Percentiles rank a stretch among this genome's conserved stretches.
These are phyloP conservation scores for Mortierella polycephala DNA, from an alignment of 371 early-diverging fungal genomes.

Conservation along the genomic window DNA sequence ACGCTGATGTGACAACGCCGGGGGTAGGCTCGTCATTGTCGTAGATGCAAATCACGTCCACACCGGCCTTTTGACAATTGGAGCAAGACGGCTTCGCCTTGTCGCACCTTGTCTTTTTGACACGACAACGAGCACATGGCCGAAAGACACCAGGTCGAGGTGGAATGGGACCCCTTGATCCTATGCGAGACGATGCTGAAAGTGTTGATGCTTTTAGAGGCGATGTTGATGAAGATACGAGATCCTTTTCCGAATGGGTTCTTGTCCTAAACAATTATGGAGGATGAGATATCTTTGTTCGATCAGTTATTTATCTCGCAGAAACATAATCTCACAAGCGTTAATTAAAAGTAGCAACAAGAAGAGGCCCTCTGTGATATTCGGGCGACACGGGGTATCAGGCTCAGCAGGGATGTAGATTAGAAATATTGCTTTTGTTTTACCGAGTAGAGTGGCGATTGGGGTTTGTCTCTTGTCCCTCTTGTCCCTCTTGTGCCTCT, in stretches of 20 bases:
- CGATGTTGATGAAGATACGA: background rate
- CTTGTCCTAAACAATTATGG: too few species aligned
- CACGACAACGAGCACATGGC: conserved; percentile 40
- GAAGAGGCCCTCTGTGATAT: too few species aligned
- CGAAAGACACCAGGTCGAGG: conserved; percentile 34
- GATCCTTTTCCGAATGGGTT: background rate
- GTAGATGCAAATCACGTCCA: conserved; percentile 25
- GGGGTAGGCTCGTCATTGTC: conserved; percentile 35
- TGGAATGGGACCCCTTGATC: conserved; percentile 9
- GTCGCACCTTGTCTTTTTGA: conserved; percentile 46
- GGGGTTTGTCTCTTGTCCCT: too few species aligned
- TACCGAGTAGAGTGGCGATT: too few species aligned
- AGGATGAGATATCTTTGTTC: too few species aligned
- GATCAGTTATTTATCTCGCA: too few species aligned
- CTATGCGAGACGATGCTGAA: background rate
- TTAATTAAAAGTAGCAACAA: too few species aligned
- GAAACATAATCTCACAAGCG: too few species aligned
- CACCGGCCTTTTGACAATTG: conserved; percentile 31
- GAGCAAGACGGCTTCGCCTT: conserved; percentile 30
- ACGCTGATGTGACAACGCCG: conserved; percentile 2
- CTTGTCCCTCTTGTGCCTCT: too few species aligned
- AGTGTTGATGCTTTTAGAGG: background rate
- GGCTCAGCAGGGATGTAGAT: too few species aligned
- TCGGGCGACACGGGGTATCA: too few species aligned
- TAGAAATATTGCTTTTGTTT: too few species aligned